Percentiles rank a stretch among this genome's conserved stretches.
Evolutionary conservation across 2,329 filamentous ascomycete genomes (phyloP).

Genomic region (Ophiostoma novo-ulmi): DNA sequence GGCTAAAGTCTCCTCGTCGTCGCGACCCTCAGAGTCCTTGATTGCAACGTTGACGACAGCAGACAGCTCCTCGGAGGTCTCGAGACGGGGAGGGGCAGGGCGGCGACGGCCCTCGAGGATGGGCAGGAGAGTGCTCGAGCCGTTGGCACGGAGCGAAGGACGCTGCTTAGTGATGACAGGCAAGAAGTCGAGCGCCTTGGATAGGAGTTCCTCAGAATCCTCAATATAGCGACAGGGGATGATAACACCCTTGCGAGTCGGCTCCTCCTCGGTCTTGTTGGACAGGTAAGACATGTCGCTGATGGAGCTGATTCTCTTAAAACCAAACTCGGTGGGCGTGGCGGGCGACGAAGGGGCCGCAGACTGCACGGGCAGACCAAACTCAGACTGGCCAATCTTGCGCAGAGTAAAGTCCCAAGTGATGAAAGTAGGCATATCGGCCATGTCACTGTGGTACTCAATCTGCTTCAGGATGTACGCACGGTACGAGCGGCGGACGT

Average conservation of each 20-base stretch:
- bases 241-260: conserved; percentile 85
- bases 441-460: conserved; percentile 78
- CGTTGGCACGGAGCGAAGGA: conserved; percentile 36
- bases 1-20: conserved; percentile 73
- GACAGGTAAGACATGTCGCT: conserved; percentile 91
- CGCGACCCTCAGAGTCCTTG: conserved; percentile 75
- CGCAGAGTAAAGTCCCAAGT: conserved; percentile 95
- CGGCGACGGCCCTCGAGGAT: conserved; percentile 71
- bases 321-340: conserved; percentile 61
- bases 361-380: conserved; percentile 73
- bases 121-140: conserved; percentile 54
- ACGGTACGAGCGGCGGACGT: conserved; percentile 92
- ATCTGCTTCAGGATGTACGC: conserved; percentile 88
- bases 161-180: conserved; percentile 50
- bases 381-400: conserved; percentile 88
- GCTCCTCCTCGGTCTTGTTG: conserved; percentile 67
- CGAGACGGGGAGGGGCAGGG: conserved; percentile 48
- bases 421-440: conserved; percentile 62
- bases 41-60: conserved; percentile 91
- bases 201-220: conserved; percentile 81
- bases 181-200: conserved; percentile 78
- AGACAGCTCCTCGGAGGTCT: conserved; percentile 70
- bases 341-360: conserved; percentile 79
- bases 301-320: conserved; percentile 87
- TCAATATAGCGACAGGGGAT: conserved; percentile 90